Evolutionary conservation across 345 rosid genomes (phyloP).

Genomic region (Gossypium bickii): DNA sequence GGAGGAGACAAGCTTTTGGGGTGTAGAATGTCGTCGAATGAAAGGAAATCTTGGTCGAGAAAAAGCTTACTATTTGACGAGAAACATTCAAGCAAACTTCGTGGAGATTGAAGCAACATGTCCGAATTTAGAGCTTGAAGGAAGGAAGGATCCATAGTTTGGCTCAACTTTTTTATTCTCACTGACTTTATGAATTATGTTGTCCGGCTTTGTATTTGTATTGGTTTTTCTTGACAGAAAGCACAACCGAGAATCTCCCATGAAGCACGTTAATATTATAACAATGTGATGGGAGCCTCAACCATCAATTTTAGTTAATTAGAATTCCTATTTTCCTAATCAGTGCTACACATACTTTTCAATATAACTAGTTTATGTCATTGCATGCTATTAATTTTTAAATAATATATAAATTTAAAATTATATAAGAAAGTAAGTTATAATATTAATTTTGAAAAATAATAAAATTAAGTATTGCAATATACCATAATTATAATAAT

Average conservation of each 20-base stretch:
- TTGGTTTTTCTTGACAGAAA: neutral
- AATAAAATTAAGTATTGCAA: too few relatives aligned
- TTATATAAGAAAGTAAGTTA: too few relatives aligned
- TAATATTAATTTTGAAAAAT: too few relatives aligned
- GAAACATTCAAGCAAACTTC: neutral
- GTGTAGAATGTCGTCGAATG: neutral
- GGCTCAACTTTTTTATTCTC: neutral
- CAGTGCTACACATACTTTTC: too few relatives aligned
- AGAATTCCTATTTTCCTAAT: too few relatives aligned
- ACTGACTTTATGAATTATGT: neutral
- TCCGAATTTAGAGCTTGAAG: neutral
- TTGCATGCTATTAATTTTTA: too few relatives aligned
- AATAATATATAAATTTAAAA: too few relatives aligned
- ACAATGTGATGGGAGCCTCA: too few relatives aligned
- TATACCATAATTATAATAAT: too few relatives aligned
- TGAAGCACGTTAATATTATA: neutral
- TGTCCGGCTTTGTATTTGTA: neutral
- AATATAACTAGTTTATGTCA: too few relatives aligned
- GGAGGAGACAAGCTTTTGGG: neutral
- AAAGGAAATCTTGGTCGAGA: neutral
- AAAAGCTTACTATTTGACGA: constrained; percentile 1
- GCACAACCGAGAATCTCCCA: neutral
- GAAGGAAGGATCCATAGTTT: constrained; percentile 3
- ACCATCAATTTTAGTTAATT: too few relatives aligned
- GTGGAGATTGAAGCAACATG: neutral